A percentile compares a stretch with the other conserved stretches of the same genome.
Conservation (phyloP, 164 flowering plant genomes). For the Chimonanthus praecox region DNA sequence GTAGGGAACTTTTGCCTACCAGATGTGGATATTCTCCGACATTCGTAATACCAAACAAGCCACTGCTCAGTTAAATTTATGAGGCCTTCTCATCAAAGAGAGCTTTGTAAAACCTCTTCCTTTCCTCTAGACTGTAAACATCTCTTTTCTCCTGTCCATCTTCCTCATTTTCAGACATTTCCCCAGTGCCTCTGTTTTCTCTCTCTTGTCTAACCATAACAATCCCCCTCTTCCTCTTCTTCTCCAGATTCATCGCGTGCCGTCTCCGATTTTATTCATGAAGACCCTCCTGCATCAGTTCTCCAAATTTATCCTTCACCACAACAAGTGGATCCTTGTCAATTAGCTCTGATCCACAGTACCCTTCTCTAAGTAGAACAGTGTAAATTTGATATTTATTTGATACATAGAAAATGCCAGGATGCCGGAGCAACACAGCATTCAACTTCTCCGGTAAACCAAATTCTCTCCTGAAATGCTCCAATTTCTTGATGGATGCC, state of each 20-base stretch:
- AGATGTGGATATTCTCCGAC: too few species aligned
- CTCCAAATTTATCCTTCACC: slow-evolving; percentile 91
- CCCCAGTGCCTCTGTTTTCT: slow-evolving; percentile 18
- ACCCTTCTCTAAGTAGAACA: slow-evolving; percentile 82
- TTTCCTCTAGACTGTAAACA: slow-evolving; percentile 72
- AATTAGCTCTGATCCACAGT: slow-evolving; percentile 60
- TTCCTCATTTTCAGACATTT: slow-evolving; percentile 39
- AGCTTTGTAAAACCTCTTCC: slow-evolving; percentile 54
- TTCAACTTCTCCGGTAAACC: slow-evolving; percentile 62
- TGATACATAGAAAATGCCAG: slow-evolving; percentile 89
- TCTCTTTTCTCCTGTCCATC: slow-evolving; percentile 33
- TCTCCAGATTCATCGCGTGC: slow-evolving; percentile 53
- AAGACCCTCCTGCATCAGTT: slow-evolving; percentile 89
- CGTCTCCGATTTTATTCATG: slow-evolving; percentile 69
- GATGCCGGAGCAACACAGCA: slow-evolving; percentile 67
- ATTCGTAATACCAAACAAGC: too few species aligned
- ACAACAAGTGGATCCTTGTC: slow-evolving; percentile 83
- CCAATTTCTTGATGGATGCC: slow-evolving; percentile 64
- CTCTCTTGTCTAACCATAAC: slow-evolving; percentile 21
- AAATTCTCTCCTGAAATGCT: slow-evolving; percentile 81
- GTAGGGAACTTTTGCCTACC: background rate
- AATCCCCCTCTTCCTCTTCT: slow-evolving; percentile 50
- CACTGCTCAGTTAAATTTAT: slow-evolving; percentile 4
- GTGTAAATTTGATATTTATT: slow-evolving; percentile 80
- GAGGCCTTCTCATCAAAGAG: slow-evolving; percentile 20